phyloP scores from a whole-genome alignment of 768 basidiomycete genomes.

The Boletus rubroflammeus region DNA sequence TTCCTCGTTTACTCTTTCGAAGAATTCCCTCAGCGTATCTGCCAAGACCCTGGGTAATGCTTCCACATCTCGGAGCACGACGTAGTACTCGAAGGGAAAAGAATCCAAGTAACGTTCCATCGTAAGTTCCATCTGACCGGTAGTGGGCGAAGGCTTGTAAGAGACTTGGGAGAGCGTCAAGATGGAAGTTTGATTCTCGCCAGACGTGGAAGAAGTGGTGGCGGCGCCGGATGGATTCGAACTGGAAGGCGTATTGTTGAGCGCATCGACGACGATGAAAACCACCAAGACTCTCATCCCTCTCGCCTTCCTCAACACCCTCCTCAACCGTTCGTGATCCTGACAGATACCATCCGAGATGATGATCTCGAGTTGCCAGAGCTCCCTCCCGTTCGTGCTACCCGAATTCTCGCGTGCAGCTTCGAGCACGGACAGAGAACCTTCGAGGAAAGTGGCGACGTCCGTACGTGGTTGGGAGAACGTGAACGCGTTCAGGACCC shows the following conservation, averaged over 20 bases:
- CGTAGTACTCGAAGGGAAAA: conserved; percentile 97
- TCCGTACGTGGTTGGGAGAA: conserved; percentile 91
- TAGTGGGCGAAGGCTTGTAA: conserved; percentile 51
- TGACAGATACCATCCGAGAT: conserved; percentile 99
- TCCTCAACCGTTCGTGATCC: conserved; percentile 83
- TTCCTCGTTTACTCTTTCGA: conserved; percentile 76
- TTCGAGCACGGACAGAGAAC: conserved; percentile 69
- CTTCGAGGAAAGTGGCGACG: conserved; percentile 77
- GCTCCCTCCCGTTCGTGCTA: conserved; percentile 63
- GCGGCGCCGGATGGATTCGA: conserved; percentile 7
- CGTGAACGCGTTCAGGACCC: conserved; percentile 75
- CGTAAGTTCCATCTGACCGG: conserved; percentile 79
- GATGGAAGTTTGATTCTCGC: conserved; percentile 64
- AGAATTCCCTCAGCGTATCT: conserved; percentile 88
- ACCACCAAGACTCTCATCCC: conserved; percentile 94
- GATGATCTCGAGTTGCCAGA: conserved; percentile 98
- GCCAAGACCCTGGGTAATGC: conserved; percentile 87
- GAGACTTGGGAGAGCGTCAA: conserved; percentile 90
- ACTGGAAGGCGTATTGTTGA: conserved; percentile 46
- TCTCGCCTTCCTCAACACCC: conserved; percentile 76
- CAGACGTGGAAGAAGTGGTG: conserved; percentile 12
- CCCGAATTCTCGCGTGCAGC: conserved; percentile 65
- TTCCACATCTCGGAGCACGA: conserved; percentile 88
- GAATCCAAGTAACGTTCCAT: conserved; percentile 89
- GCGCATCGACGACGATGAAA: conserved; percentile 91